phyloP scores from a whole-genome alignment of 2,329 filamentous ascomycete genomes.

The Phaeomoniella chlamydospora region DNA sequence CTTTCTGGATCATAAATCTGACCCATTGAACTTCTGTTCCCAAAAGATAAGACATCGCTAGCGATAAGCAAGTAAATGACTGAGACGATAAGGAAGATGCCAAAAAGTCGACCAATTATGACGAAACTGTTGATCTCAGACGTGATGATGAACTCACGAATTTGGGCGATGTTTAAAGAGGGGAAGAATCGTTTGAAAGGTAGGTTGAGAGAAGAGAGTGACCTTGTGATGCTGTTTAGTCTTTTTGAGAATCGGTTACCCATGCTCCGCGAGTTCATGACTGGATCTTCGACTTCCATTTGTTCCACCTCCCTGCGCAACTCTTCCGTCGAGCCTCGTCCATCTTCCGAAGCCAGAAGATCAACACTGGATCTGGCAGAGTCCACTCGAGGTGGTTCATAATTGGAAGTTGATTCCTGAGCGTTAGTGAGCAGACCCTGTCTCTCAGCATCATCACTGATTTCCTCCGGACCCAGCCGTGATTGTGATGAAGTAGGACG shows the following conservation, averaged over 20 bases:
- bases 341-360: constrained; percentile 38
- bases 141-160: constrained; percentile 17
- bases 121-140: constrained; percentile 42
- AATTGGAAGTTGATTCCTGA: constrained; percentile 41
- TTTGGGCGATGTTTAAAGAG: constrained; percentile 20
- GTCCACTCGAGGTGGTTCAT: constrained; percentile 71
- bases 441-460: constrained; percentile 58
- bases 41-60: constrained; percentile 63
- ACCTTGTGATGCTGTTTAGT: constrained; percentile 39
- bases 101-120: constrained; percentile 58
- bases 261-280: constrained; percentile 14
- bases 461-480: constrained; percentile 39
- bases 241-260: constrained; percentile 36
- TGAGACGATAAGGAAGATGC: constrained; percentile 58
- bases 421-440: constrained; percentile 67
- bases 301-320: constrained; percentile 75
- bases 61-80: constrained; percentile 77
- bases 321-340: constrained; percentile 41
- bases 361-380: constrained; percentile 54
- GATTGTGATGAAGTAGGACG: constrained; percentile 35
- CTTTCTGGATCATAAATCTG: constrained; percentile 74
- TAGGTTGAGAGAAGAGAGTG: constrained; percentile 41
- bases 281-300: constrained; percentile 68
- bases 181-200: constrained; percentile 31
- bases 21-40: constrained; percentile 47